Percentiles rank a stretch among this genome's conserved stretches.
Evolutionary conservation across 2,329 filamentous ascomycete genomes (phyloP).

Genomic region (Microcyclosporella mali): DNA sequence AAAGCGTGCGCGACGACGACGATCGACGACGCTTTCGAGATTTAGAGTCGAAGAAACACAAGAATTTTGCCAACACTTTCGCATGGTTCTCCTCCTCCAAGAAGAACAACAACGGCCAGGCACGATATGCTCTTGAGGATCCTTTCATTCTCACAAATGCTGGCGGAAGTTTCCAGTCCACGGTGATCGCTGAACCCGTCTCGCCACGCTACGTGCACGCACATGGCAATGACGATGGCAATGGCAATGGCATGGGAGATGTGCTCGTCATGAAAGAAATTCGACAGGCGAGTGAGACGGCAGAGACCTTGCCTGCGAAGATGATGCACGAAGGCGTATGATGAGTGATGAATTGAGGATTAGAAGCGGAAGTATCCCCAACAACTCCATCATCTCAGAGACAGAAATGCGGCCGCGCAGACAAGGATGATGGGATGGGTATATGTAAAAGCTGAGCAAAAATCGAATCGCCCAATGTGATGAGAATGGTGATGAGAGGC

Average conservation of each 20-base stretch:
- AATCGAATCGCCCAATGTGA: no score
- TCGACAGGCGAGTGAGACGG: conserved; percentile 24
- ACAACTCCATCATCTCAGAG: neutral
- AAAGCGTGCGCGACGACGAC: conserved; percentile 18
- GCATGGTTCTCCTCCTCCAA: conserved; percentile 8
- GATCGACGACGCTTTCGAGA: neutral
- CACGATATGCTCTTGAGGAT: conserved; percentile 5
- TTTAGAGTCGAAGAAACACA: conserved; percentile 1
- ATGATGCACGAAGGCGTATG: conserved; percentile 11
- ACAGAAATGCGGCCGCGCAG: no score
- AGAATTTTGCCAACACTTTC: conserved; percentile 1
- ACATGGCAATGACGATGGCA: conserved; percentile 11
- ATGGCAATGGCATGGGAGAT: conserved; percentile 12
- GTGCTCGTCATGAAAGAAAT: conserved; percentile 25
- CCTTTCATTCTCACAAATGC: conserved; percentile 12
- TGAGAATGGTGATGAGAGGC: no score
- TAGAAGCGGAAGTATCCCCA: no score
- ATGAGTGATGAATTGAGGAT: neutral
- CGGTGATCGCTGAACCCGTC: conserved; percentile 11
- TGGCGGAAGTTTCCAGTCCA: conserved; percentile 6
- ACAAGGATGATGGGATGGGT: no score
- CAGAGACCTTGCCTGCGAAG: conserved; percentile 10
- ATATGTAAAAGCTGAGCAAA: no score
- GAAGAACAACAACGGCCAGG: conserved; percentile 2
- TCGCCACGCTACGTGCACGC: conserved; percentile 14